A percentile compares a stretch with the other conserved stretches of the same genome.
These are phyloP conservation scores for Xylariaceae sp. DNA, from an alignment of 2,329 filamentous ascomycete species.

Conservation along the genomic window DNA sequence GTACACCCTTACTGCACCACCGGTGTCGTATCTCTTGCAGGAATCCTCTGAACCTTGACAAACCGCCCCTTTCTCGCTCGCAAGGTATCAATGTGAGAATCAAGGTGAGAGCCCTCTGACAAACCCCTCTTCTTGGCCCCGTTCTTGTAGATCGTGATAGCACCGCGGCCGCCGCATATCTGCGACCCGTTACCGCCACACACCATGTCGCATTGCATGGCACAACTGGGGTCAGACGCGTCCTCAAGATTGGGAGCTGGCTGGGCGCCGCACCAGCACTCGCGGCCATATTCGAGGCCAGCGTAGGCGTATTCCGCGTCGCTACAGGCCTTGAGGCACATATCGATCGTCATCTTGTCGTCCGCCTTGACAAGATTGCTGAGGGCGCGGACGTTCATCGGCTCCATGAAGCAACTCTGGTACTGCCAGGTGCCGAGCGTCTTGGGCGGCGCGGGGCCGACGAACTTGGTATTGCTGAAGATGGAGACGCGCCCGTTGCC, in stretches of 20 bases:
- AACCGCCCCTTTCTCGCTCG: constrained; percentile 26
- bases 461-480: constrained; percentile 18
- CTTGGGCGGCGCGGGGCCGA: constrained; percentile 7
- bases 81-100: constrained; percentile 11
- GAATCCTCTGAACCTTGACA: constrained; percentile 12
- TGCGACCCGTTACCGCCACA: constrained; percentile 26
- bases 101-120: background rate
- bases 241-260: constrained; percentile 18
- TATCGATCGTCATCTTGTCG: constrained; percentile 23
- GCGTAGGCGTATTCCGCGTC: constrained; percentile 14
- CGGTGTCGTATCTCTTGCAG: background rate
- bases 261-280: constrained; percentile 23
- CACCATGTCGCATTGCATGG: constrained; percentile 32
- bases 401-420: constrained; percentile 27
- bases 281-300: constrained; percentile 23
- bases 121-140: background rate
- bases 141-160: constrained; percentile 24
- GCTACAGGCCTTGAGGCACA: constrained; percentile 16
- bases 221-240: constrained; percentile 28
- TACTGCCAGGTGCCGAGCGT: constrained; percentile 9
- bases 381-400: constrained; percentile 15
- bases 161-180: constrained; percentile 27
- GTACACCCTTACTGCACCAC: too few relatives aligned
- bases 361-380: constrained; percentile 12
- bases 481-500: constrained; percentile 16